Base-by-base conservation (phyloP, 805 yeast genomes). In the Candida saitoana region DNA sequence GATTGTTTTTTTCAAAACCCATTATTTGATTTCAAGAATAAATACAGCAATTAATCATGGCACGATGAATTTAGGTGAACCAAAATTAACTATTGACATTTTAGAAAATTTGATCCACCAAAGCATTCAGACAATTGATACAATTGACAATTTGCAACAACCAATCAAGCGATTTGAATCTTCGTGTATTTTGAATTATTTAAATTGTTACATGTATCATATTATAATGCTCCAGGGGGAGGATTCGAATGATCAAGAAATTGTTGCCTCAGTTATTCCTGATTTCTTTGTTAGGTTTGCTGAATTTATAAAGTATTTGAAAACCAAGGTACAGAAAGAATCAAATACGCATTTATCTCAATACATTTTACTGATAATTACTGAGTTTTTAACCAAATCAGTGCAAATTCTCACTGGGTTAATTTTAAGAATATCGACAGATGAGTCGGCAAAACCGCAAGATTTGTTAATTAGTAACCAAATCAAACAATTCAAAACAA, bases 171-270 rank as follows among this genome's bases (percentile, higher is more conserved):
- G 38, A 18, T 46, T 52, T 30, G 68, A 63, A 44, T 37, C 42
- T 3, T 43, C 43, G 17, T 40, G 48, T 14, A 49, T 59, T 11
- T 48, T 67, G 14, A 55, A 53, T 25, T 68, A 65, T 45, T 49
- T 63, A 15, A 53, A 54, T 34, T 50, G 59, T 25, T 65, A 51
- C 38, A 40, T 67, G 44, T 42, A 57, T 11, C 60, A 57, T 33
- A 44, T 65, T 4, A 48, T 62, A n/a, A 49, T 66, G 30, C 47
- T 69, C 14, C 73, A 69, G 46, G 54, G 52, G 12, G 74, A 69
- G 47, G 67, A 61, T n/a, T 41, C 18, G 19, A 39, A 29, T 22
- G 42, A 45, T 34, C 18, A 34, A 3, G 42, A 38, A 15, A 14
- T 39, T 12, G 9, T 44, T 8, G 22, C 15, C 12, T 24, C 25